A percentile compares a stretch with the other conserved stretches of the same genome.
These are phyloP conservation scores for Chrysanthemum lavandulifolium DNA, from an alignment of 129 eudicot genomes.

Conservation along the genomic window DNA sequence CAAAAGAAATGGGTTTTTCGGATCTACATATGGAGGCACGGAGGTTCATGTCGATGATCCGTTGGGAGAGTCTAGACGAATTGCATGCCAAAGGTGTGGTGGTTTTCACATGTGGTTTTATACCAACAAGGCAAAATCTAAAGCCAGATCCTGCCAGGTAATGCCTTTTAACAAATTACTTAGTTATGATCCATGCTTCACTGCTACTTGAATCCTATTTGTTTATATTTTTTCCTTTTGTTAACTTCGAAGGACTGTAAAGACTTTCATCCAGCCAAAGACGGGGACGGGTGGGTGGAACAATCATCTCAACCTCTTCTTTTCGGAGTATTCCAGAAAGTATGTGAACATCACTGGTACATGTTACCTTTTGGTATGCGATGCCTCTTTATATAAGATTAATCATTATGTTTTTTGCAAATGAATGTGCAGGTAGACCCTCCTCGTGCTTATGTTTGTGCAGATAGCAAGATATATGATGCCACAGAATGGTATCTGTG, in stretches of 20 bases:
- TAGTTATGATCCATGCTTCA: background rate
- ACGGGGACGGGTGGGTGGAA: slow-evolving; percentile 96
- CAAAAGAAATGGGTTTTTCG: slow-evolving; percentile 58
- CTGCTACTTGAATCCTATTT: background rate
- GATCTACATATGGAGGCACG: slow-evolving; percentile 53
- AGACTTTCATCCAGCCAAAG: slow-evolving; percentile 44
- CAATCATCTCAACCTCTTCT: slow-evolving; percentile 88
- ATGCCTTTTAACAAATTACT: background rate
- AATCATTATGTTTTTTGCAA: background rate
- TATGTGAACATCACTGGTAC: slow-evolving; percentile 18
- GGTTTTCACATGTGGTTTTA: slow-evolving; percentile 61
- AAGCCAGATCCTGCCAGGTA: slow-evolving; percentile 95
- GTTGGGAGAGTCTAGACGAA: slow-evolving; percentile 63
- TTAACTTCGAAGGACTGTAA: slow-evolving; percentile 34
- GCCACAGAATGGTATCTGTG: slow-evolving; percentile 97
- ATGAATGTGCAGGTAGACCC: slow-evolving; percentile 65
- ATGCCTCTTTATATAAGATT: background rate
- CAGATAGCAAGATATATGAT: slow-evolving; percentile 82
- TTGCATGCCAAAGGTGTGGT: slow-evolving; percentile 80
- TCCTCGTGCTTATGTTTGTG: slow-evolving; percentile 86
- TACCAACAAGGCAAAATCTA: slow-evolving; percentile 63
- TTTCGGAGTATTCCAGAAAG: slow-evolving; percentile 88
- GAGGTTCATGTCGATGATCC: slow-evolving; percentile 67
- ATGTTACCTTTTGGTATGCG: slow-evolving; percentile 12
- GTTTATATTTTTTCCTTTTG: background rate